Percentiles rank a stretch among this genome's conserved stretches.
Conservation (phyloP, 2,329 filamentous ascomycete species). For the Neodidymelliopsis sp. region DNA sequence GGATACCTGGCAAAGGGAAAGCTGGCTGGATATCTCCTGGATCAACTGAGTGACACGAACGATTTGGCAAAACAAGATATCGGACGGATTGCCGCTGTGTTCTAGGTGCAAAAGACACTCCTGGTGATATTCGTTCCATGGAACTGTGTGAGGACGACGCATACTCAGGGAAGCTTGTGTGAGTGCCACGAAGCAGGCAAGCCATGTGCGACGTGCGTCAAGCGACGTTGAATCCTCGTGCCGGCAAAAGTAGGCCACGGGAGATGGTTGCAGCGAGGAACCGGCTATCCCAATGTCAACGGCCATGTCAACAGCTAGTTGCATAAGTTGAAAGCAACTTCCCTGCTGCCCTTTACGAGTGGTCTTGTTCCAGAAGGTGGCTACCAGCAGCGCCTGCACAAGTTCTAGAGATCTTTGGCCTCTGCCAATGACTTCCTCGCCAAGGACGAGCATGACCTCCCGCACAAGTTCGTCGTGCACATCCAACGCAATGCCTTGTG, state of each 20-base stretch:
- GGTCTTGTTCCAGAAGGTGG: constrained; percentile 34
- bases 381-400: constrained; percentile 38
- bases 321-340: constrained; percentile 37
- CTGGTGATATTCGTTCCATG: constrained; percentile 33
- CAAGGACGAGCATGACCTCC: constrained; percentile 32
- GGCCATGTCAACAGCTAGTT: constrained; percentile 40
- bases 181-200: constrained; percentile 37
- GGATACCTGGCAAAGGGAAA: constrained; percentile 29
- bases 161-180: constrained; percentile 28
- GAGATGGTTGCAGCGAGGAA: constrained; percentile 30
- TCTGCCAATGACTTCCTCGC: constrained; percentile 30
- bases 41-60: constrained; percentile 31
- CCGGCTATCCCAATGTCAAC: constrained; percentile 40
- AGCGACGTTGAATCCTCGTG: constrained; percentile 30
- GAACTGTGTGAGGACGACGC: constrained; percentile 31
- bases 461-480: constrained; percentile 37
- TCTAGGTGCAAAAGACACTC: constrained; percentile 32
- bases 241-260: constrained; percentile 30
- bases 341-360: constrained; percentile 27
- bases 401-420: constrained; percentile 37
- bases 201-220: constrained; percentile 40
- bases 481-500: constrained; percentile 28
- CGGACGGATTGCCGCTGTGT: constrained; percentile 23
- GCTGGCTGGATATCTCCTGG: constrained; percentile 29
- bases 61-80: constrained; percentile 36